Conservation (phyloP, 1,284 basidiomycete species). For the Anthracocystis panici-leucophaei region DNA sequence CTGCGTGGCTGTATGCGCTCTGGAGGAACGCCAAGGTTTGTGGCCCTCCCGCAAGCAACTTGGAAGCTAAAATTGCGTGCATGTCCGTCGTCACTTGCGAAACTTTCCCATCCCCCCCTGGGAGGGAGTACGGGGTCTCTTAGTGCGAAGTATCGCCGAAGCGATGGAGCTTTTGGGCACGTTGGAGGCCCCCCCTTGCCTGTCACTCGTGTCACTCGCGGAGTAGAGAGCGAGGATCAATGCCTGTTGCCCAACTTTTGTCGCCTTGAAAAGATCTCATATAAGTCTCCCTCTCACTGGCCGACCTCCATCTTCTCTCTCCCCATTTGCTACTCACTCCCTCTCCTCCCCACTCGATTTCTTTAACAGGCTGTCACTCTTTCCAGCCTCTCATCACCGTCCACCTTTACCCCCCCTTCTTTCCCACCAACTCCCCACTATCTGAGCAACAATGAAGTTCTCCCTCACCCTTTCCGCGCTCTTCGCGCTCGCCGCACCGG, state of each 20-base stretch:
- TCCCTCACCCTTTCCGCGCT: slow-evolving; percentile 21
- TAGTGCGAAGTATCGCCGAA: too few relatives aligned
- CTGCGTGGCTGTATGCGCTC: too few relatives aligned
- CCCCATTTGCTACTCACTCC: slow-evolving; percentile 13
- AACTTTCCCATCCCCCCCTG: too few relatives aligned
- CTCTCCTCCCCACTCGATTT: not conserved
- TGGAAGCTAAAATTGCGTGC: too few relatives aligned
- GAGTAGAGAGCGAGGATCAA: not conserved
- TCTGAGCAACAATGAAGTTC: slow-evolving; percentile 33
- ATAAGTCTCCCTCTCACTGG: slow-evolving; percentile 20
- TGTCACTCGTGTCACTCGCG: not conserved
- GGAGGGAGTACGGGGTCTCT: too few relatives aligned
- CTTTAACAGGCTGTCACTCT: slow-evolving; percentile 36
- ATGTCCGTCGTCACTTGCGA: not conserved
- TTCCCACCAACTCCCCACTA: slow-evolving; percentile 5
- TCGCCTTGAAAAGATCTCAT: slow-evolving; percentile 3
- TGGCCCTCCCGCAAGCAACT: not conserved
- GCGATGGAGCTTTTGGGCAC: too few relatives aligned
- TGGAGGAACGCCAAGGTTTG: slow-evolving; percentile 19
- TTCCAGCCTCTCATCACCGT: slow-evolving; percentile 29
- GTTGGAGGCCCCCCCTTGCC: not conserved
- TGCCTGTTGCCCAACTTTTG: not conserved
- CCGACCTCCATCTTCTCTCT: not conserved
- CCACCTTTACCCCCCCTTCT: not conserved
- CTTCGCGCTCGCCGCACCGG: slow-evolving; percentile 20